Conservation (phyloP, 306 rosid species). For the Crataegus laevigata region DNA sequence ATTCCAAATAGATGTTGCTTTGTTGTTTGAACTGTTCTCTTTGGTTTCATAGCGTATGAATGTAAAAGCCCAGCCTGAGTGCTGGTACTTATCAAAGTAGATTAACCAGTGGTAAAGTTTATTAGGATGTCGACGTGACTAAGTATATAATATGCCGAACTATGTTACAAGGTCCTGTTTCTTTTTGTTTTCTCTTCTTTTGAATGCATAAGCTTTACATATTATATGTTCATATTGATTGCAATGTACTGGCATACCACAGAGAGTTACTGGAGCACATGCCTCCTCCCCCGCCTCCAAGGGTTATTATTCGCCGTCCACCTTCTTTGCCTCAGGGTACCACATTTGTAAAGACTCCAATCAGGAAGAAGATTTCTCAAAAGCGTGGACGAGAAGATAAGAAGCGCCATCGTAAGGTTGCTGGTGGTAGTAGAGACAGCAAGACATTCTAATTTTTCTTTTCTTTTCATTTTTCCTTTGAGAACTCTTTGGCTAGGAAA, state of each 20-base stretch:
- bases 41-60: neutral
- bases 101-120: no score
- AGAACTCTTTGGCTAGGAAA: conserved; percentile 20
- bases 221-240: conserved; percentile 1
- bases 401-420: conserved; percentile 62
- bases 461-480: conserved; percentile 5
- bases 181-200: neutral
- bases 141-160: neutral
- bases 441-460: conserved; percentile 24
- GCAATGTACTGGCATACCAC: conserved; percentile 61
- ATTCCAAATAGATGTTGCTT: neutral
- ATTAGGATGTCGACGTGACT: no score
- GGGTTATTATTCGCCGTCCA: conserved; percentile 14
- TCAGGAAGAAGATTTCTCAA: conserved; percentile 34
- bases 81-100: no score
- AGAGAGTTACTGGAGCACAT: conserved; percentile 67
- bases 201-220: neutral
- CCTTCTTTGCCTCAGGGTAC: conserved; percentile 16
- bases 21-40: neutral
- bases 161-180: neutral
- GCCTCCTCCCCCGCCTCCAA: conserved; percentile 53
- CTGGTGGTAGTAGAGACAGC: conserved; percentile 34
- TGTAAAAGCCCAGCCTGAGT: no score
- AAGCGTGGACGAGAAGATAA: conserved; percentile 54
- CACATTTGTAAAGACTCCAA: conserved; percentile 25